Base-by-base conservation (phyloP, 1,284 basidiomycete genomes). In the Ceratobasidium sp. region DNA sequence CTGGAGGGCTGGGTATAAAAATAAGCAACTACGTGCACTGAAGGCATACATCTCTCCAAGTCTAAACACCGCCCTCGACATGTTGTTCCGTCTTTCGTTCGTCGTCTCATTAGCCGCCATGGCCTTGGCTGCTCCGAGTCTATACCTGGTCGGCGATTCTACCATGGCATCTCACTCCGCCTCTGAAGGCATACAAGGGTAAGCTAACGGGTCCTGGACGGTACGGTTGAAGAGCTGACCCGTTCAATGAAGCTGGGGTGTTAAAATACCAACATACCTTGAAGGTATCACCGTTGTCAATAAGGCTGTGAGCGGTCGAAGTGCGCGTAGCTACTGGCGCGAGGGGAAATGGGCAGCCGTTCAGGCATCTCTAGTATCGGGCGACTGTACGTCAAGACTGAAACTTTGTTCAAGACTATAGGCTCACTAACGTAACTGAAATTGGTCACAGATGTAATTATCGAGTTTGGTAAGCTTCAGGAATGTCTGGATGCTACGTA, bases 91-190 rank as follows among this genome's bases (percentile, higher is more conserved):
- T 3, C 22, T 69, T 25, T 40, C 54, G 12, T 22, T 47, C 4
- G 27, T 58, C 22, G 15, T 50, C 6, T 47, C 67, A 8, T 38
- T 69, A 8, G 69, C 50, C 3, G 17, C 35, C 31, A 31, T 62
- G 3, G 47, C 58, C 29, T 40, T 40, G 45, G 29, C 60, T 3
- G 65, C 70, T 6, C 67, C 69, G 4, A 81, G 79, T 3, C 76
- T 84, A 3, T 82, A 82, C 71, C 75, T 84, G n/a, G 82, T 82
- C 3, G 83, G 83, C 4, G 82, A 83, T 70, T 81, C 80, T 7
- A 84, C 83, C 0, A 78, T 78, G 76, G 77, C 77, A 0, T 62
- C 54, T 13, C 71, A 72, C 34, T 75, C 74, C 20, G 75, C 76
- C 10, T 74, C 73, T 34, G 72, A 69, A 35, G 74, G 71, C 12